phyloP scores from a whole-genome alignment of 495 filamentous ascomycete species.

The Xylaria scruposa region DNA sequence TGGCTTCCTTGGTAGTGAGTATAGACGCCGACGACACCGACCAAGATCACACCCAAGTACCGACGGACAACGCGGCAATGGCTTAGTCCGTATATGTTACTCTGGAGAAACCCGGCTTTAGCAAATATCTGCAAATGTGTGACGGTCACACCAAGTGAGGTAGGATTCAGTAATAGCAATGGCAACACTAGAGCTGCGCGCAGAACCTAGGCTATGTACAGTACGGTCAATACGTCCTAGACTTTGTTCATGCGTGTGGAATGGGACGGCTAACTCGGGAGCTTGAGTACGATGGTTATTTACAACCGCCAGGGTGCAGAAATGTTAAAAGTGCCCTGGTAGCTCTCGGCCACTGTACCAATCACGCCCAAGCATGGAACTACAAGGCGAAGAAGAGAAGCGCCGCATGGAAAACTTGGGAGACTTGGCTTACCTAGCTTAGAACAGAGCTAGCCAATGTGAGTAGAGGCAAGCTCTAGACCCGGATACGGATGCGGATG shows the following conservation, averaged over 20 bases:
- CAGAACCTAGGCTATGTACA: conserved; percentile 3
- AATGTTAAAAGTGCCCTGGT: neutral
- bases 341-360: neutral
- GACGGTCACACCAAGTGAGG: conserved; percentile 10
- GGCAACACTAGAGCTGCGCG: neutral
- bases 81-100: neutral
- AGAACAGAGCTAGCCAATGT: neutral
- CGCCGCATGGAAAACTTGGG: conserved; percentile 6
- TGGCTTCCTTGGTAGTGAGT: neutral
- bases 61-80: neutral
- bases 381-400: neutral
- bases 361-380: conserved; percentile 12
- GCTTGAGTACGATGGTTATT: neutral
- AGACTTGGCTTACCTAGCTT: conserved; percentile 25
- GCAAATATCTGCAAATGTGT: conserved; percentile 1
- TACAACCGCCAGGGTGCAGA: conserved; percentile 11
- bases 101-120: neutral
- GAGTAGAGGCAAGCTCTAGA: neutral
- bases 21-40: neutral
- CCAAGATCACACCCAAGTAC: neutral
- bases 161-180: neutral
- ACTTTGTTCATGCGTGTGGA: conserved; percentile 18
- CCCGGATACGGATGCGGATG: neutral
- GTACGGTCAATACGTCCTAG: conserved; percentile 2
- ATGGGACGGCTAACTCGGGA: conserved; percentile 15